Base-by-base conservation (phyloP, 169 alveolate species). In the Eimeria falciformis region DNA sequence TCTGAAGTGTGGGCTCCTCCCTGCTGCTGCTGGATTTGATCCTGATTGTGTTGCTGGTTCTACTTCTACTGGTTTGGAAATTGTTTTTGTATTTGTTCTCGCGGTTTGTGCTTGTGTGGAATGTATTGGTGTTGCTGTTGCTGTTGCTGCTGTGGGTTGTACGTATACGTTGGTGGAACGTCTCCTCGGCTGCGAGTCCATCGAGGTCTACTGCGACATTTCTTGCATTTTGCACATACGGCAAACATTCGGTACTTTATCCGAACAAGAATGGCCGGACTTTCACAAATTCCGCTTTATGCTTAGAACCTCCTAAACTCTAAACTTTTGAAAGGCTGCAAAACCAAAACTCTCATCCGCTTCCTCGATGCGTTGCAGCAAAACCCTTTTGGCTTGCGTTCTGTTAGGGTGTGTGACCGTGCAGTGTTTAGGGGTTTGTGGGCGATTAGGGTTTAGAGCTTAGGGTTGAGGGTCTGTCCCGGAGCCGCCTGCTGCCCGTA, bases 1-100 rank as follows among this genome's bases (percentile, higher is more conserved):
- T 98, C 37, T 99, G 99, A 99, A 97, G 99, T 77, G 92, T 69
- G 12, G 94, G 94, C 50, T 91, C 62, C 85, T 50, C 79, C 27
- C 55, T 91, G 77, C 53, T 91, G 23, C 88, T 91, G 68, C 71
- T 75, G 45, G 66, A 23, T 43, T 84, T 56, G 68, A 40, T 45
- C 84, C 66, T 33, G 83, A 1, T 43, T 29, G 50, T 73, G 83
- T 37, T 33, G 55, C 83, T 73, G 94, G 29, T 91, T 84, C 71
- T 91, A 6, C 78, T 91, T 56, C 56, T 81, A 90, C 83, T 78
- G 83, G 29, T 17, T 50, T 56, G 33, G 83, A 33, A 5, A 45
- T 45, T 66, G 78, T 25, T 27, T 5, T 45, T 27, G 78, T 45
- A 27, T 53, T 9, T 3, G 58, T n/a, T 43, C 40, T 21, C 11